Evolutionary conservation across 1,284 basidiomycete genomes (phyloP), one percentile per base, ranked within the genome.

Genomic region (Hypsizygus ulmarius): DNA sequence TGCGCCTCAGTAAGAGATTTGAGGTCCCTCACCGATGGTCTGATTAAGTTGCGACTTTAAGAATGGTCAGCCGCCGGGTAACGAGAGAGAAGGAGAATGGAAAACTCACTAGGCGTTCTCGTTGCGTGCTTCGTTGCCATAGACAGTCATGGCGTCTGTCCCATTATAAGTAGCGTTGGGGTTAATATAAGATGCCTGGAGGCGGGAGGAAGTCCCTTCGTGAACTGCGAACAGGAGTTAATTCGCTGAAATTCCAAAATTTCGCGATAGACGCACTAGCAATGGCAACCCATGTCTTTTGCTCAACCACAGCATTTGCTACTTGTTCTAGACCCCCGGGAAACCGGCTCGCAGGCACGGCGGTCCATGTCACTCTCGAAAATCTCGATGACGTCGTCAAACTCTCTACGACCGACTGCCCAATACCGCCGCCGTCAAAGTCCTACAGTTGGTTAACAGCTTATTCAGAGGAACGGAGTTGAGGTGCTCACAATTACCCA

Each of bases 361-460:
- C 51, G 18, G 60, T 56, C 74, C 79, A 82, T 1, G 64, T 59
- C 11, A 75, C 62, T 43, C 51, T 60, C 18, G 50, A 19, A 37
- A 27, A 43, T 45, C 44, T 34, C 5, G 60, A 54, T 6, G 66
- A 46, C 3, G 52, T 55, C n/a, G 61, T 60, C 5, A 79, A 56
- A 4, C 61, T 59, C 48, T 63, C 53, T 1, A 62, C 61, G n/a
- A 80, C 71, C 0, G 58, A 55, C 38, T 68, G 63, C 2, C 80
- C 78, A 14, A 81, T 61, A 6, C 60, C 47, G 8, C 64, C 71
- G 11, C 74, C 75, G 46, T 82, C 80, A 51, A 81, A 82, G 56
- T 82, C 77, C 79, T 81, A 42, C 10, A 19, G 16, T 15, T 41
- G 9, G 28, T 6, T 9, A 37, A 43, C 44, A 19, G 28, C 5